Evolutionary conservation across 306 rosid genomes (phyloP).

Genomic region (Herpetospermum pedunculosum): DNA sequence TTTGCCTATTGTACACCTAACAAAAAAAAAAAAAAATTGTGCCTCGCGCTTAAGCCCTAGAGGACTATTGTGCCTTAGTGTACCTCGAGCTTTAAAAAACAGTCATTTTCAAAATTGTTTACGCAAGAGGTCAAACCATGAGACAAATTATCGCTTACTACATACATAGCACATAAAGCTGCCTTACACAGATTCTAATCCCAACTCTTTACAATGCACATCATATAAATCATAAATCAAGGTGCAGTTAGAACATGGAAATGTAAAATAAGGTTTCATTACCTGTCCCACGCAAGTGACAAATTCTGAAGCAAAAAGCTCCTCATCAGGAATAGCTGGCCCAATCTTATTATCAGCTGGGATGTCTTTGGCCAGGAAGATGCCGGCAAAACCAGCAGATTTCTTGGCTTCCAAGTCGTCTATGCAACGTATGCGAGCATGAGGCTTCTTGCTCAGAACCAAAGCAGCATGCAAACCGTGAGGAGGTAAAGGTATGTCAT

Average conservation of each 20-base stretch:
- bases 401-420: constrained; percentile 53
- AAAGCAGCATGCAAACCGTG: constrained; percentile 82
- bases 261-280: constrained; percentile 18
- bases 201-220: neutral
- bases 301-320: constrained; percentile 63
- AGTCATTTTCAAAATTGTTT: neutral
- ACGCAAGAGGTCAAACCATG: neutral
- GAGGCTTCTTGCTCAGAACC: constrained; percentile 75
- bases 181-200: neutral
- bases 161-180: neutral
- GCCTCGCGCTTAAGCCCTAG: neutral
- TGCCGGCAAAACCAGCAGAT: constrained; percentile 65
- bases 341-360: constrained; percentile 69
- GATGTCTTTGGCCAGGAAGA: constrained; percentile 57
- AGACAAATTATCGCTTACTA: neutral
- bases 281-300: constrained; percentile 97
- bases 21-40: neutral
- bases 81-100: neutral
- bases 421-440: constrained; percentile 66
- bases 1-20: neutral
- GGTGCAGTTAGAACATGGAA: neutral
- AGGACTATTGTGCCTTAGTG: neutral
- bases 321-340: constrained; percentile 66
- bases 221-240: neutral
- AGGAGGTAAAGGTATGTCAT: constrained; percentile 55